phyloP scores from a whole-genome alignment of 2,329 filamentous ascomycete genomes.

The Aspergillus intermedius region DNA sequence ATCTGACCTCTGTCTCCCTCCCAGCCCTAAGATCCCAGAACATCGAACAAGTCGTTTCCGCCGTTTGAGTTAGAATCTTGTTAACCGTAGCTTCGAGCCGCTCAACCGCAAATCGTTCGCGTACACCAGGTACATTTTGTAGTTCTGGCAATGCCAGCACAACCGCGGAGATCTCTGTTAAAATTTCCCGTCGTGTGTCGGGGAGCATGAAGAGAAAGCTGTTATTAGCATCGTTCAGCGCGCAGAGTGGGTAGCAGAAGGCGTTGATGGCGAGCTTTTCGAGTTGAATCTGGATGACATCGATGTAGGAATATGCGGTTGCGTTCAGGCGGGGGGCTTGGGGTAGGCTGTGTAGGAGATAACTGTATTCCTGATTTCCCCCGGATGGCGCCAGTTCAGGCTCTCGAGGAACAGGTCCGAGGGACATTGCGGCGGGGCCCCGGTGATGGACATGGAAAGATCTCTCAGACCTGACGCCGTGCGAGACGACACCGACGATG shows the following conservation, averaged over 20 bases:
- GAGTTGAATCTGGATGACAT: slow-evolving; percentile 13
- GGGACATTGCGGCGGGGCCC: slow-evolving; percentile 48
- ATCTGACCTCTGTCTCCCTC: slow-evolving; percentile 12
- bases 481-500: slow-evolving; percentile 58
- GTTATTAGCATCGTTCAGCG: slow-evolving; percentile 7
- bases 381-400: slow-evolving; percentile 1
- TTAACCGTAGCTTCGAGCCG: slow-evolving; percentile 9
- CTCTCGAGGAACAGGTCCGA: slow-evolving; percentile 42
- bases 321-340: slow-evolving; percentile 4
- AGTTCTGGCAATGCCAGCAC: slow-evolving; percentile 9
- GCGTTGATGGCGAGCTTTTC: slow-evolving; percentile 14
- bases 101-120: slow-evolving; percentile 6
- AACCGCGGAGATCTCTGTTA: slow-evolving; percentile 13
- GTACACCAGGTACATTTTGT: slow-evolving; percentile 3
- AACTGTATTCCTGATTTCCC: too few relatives aligned
- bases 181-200: slow-evolving; percentile 3
- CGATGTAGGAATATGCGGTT: slow-evolving; percentile 4
- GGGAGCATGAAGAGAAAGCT: slow-evolving; percentile 10
- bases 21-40: slow-evolving; percentile 11
- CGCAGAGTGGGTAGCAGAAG: slow-evolving; percentile 14
- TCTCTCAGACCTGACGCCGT: slow-evolving; percentile 43
- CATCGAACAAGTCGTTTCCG: slow-evolving; percentile 11
- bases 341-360: slow-evolving; percentile 2
- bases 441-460: slow-evolving; percentile 49
- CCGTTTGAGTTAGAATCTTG: slow-evolving; percentile 8